Evolutionary conservation across 139 green algal genomes (phyloP).

Genomic region (Auxenochlorella pyrenoidosa): DNA sequence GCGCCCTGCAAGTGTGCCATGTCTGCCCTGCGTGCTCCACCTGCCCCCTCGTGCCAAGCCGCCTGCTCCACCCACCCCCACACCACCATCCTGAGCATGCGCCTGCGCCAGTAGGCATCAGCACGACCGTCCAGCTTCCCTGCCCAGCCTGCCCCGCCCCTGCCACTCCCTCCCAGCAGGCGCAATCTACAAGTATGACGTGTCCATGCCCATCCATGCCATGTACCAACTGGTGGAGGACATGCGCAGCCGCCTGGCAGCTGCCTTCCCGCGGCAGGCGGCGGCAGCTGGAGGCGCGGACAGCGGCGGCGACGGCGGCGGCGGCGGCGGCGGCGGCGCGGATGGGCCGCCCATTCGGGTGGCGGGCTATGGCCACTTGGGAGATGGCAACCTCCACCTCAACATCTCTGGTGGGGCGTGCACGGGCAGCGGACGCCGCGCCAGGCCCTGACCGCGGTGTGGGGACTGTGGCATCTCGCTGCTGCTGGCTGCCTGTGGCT

Average conservation of each 20-base stretch:
- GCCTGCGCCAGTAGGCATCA: no score
- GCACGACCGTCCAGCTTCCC: no score
- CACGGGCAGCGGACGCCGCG: no score
- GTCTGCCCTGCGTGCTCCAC: no score
- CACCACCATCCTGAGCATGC: no score
- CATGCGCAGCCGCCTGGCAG: conserved; percentile 66
- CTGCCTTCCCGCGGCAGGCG: conserved; percentile 9
- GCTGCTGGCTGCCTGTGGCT: no score
- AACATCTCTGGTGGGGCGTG: conserved; percentile 78
- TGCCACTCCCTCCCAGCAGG: conserved; percentile 52
- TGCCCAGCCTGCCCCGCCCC: no score
- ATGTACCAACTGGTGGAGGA: conserved; percentile 92
- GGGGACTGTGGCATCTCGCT: no score
- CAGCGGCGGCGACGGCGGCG: neutral
- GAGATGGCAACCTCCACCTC: conserved; percentile 97
- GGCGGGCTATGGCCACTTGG: conserved; percentile 95
- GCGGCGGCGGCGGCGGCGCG: neutral
- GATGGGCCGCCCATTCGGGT: conserved; percentile 56
- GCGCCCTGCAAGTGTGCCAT: no score
- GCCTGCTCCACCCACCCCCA: no score
- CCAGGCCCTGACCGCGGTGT: no score
- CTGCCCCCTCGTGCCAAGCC: no score
- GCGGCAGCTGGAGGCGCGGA: neutral
- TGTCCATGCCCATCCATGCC: conserved; percentile 36
- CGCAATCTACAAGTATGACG: conserved; percentile 86